Percentiles rank a stretch among this genome's conserved stretches.
Conservation (phyloP, 768 basidiomycete genomes). For the Serendipita sp. region DNA sequence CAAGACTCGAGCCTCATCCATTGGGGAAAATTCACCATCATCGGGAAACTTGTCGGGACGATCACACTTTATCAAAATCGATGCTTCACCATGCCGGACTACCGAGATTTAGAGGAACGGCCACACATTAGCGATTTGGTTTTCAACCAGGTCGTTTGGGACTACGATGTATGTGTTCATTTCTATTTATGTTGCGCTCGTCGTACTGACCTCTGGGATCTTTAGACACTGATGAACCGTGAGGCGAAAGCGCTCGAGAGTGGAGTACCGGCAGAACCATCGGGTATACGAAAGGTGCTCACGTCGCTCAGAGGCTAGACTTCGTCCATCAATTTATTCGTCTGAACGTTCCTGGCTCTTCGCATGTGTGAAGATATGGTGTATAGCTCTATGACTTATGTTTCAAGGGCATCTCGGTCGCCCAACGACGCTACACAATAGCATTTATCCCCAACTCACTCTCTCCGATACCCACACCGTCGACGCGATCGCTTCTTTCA, state of each 20-base stretch:
- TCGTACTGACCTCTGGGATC: background rate
- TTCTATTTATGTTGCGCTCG: background rate
- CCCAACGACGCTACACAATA: no score
- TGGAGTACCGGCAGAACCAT: background rate
- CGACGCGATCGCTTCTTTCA: no score
- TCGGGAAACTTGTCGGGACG: slow-evolving; percentile 68
- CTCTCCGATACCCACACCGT: no score
- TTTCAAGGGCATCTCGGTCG: background rate
- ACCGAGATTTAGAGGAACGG: slow-evolving; percentile 40
- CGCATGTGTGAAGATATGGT: background rate
- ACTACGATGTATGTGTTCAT: slow-evolving; percentile 35
- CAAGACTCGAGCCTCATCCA: slow-evolving; percentile 60
- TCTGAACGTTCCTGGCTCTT: background rate
- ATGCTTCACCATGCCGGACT: slow-evolving; percentile 40
- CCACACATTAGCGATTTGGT: slow-evolving; percentile 38
- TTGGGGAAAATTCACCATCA: slow-evolving; percentile 92
- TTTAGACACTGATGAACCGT: background rate
- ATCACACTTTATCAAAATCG: slow-evolving; percentile 66
- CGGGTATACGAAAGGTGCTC: background rate
- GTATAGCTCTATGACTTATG: background rate
- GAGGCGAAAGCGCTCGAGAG: background rate
- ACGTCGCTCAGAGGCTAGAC: background rate
- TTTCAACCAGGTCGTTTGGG: slow-evolving; percentile 42
- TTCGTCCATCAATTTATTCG: background rate
- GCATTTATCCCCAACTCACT: no score